Evolutionary conservation across 306 rosid genomes (phyloP).

Genomic region (Inga laurina): DNA sequence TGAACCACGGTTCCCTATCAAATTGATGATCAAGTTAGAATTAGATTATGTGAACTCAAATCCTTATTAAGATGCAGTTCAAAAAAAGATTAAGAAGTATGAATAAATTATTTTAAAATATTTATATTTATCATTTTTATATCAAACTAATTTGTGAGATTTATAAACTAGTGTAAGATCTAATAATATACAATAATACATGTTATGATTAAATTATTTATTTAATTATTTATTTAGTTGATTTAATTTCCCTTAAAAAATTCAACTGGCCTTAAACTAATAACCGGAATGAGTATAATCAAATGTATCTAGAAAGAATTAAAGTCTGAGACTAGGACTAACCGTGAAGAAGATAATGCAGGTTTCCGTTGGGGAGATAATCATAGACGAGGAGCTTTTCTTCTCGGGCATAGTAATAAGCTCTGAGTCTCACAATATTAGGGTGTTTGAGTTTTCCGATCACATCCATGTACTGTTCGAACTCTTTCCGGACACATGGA

Average conservation of each 20-base stretch:
- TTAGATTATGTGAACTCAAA: neutral
- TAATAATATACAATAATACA: too few relatives aligned
- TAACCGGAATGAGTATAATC: neutral
- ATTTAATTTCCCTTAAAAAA: too few relatives aligned
- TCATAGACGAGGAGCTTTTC: slow-evolving; percentile 98
- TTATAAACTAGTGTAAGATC: too few relatives aligned
- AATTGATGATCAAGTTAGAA: neutral
- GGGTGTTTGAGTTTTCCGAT: slow-evolving; percentile 84
- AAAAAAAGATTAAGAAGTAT: too few relatives aligned
- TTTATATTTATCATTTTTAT: too few relatives aligned
- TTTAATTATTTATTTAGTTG: too few relatives aligned
- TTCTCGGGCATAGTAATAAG: slow-evolving; percentile 90
- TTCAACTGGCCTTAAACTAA: too few relatives aligned
- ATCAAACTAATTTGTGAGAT: too few relatives aligned
- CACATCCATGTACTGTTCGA: slow-evolving; percentile 96
- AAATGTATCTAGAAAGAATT: too few relatives aligned
- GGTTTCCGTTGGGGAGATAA: slow-evolving; percentile 90
- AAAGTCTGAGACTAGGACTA: neutral
- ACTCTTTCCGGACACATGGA: slow-evolving; percentile 81
- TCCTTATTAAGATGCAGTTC: too few relatives aligned
- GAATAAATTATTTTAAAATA: too few relatives aligned
- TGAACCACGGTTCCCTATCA: slow-evolving; percentile 87
- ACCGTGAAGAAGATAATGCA: slow-evolving; percentile 95
- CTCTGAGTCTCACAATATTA: slow-evolving; percentile 76
- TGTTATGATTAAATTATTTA: too few relatives aligned